Conservation (phyloP, 2,329 filamentous ascomycete species). For the Colletotrichum cordylinicola region DNA sequence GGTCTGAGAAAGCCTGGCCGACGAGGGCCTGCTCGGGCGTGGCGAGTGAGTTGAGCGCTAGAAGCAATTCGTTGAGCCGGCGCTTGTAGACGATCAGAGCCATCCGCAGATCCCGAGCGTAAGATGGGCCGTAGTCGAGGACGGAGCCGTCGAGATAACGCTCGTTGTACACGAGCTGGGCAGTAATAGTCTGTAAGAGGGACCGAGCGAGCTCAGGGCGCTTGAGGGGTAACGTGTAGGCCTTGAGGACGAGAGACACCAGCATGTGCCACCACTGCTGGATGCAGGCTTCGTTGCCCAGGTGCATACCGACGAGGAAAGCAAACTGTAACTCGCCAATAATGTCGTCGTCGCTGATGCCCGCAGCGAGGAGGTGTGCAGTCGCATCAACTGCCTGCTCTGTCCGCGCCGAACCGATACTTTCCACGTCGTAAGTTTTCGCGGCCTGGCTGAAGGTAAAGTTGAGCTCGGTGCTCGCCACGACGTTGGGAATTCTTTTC, state of each 20-base stretch:
- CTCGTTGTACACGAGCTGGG: conserved; percentile 61
- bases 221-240: conserved; percentile 47
- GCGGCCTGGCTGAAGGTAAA: conserved; percentile 53
- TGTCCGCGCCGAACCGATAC: conserved; percentile 43
- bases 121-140: conserved; percentile 39
- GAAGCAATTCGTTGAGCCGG: conserved; percentile 53
- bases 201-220: conserved; percentile 49
- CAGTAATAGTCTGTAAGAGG: conserved; percentile 57
- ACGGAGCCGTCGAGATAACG: conserved; percentile 52
- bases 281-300: conserved; percentile 64
- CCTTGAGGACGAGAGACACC: conserved; percentile 55
- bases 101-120: conserved; percentile 44
- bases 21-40: conserved; percentile 49
- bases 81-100: conserved; percentile 61
- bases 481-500: conserved; percentile 37
- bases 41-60: conserved; percentile 35
- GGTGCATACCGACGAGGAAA: conserved; percentile 61
- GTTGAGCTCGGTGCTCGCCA: conserved; percentile 43
- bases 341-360: conserved; percentile 46
- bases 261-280: conserved; percentile 68
- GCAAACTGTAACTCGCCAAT: conserved; percentile 67
- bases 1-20: conserved; percentile 51
- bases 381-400: conserved; percentile 55
- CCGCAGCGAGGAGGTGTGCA: conserved; percentile 44
- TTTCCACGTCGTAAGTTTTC: conserved; percentile 46